Evolutionary conservation across 495 filamentous ascomycete genomes (phyloP), one percentile per base, ranked within the genome.

Genomic region (Aspergillus asperescens): DNA sequence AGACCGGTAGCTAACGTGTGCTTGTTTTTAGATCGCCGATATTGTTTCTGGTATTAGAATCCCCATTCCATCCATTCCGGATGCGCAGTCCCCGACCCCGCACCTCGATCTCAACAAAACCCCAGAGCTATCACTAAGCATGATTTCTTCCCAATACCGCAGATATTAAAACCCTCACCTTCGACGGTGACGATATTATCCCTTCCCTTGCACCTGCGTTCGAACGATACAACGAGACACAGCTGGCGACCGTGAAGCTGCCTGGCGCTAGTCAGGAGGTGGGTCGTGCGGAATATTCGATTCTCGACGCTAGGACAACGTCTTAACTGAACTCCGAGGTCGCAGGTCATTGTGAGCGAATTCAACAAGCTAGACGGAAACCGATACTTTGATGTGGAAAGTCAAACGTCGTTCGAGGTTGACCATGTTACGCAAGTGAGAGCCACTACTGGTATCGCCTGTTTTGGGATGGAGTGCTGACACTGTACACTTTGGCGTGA

Each of bases 141-240:
- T 42, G n/a, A 9, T 29, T 34, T 18, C 39, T 51, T 31, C 55
- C 48, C 28, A 16, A 28, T 39, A 20, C 31, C 49, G 32, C 62
- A 97, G 93, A 95, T 63, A 88, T 99, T 75, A 95, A 96, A 67
- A 70, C 81, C 42, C 76, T 99, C 32, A 90, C 87, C 15, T 72
- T 78, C 65, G 83, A 90, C 59, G 83, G 81, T 22, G 81, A 83
- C 8, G 74, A 77, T 41, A 69, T 92, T 34, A 69, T 91, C 23
- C 66, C 78, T 47, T 82, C 86, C 32, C 84, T 96, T 9, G 76
- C 71, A 4, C 88, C 90, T 3, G 90, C 93, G 0, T 93, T 96
- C 71, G 79, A 91, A 71, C 87, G 85, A 68, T 96, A 99, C 80
- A 97, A 95, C 62, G 91, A 96, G 67, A 85, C 89, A 68, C 94